A percentile compares a stretch with the other conserved stretches of the same genome.
These are phyloP conservation scores for Fusarium brachygibbosum DNA, from an alignment of 2,329 filamentous ascomycete genomes.

Conservation along the genomic window DNA sequence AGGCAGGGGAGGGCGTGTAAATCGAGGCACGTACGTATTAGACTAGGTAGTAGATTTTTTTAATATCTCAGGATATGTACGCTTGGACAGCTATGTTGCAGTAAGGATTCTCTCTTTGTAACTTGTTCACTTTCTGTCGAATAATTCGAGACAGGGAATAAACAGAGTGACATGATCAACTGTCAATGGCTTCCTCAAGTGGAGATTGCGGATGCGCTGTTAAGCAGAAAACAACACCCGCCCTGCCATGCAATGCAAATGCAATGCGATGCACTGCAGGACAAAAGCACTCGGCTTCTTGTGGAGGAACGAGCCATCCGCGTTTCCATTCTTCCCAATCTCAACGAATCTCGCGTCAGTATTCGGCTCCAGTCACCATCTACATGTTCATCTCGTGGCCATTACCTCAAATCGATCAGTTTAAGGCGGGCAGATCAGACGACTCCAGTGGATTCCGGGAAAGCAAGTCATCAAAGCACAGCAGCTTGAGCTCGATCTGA, in stretches of 20 bases:
- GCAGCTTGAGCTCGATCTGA: slow-evolving; percentile 34
- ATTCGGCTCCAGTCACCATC: slow-evolving; percentile 24
- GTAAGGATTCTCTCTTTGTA: slow-evolving; percentile 13
- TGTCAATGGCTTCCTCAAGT: slow-evolving; percentile 27
- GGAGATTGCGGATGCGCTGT: slow-evolving; percentile 32
- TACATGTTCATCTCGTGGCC: slow-evolving; percentile 35
- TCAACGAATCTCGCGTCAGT: slow-evolving; percentile 41
- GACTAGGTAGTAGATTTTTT: slow-evolving; percentile 6
- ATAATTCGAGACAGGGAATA: slow-evolving; percentile 7
- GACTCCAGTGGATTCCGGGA: slow-evolving; percentile 12
- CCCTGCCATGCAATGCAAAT: slow-evolving; percentile 43
- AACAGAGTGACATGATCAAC: slow-evolving; percentile 7
- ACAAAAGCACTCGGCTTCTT: slow-evolving; percentile 31
- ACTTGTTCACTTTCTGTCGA: slow-evolving; percentile 24
- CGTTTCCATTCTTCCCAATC: slow-evolving; percentile 23
- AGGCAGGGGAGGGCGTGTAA: slow-evolving; percentile 38
- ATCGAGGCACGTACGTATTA: slow-evolving; percentile 11
- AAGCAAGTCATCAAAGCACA: slow-evolving; percentile 38
- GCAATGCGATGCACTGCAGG: slow-evolving; percentile 37
- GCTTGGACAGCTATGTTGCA: slow-evolving; percentile 38
- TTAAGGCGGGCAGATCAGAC: slow-evolving; percentile 36
- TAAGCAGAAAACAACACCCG: slow-evolving; percentile 28
- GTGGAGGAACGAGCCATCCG: slow-evolving; percentile 30
- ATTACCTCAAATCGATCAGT: slow-evolving; percentile 37
- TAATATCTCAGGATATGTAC: slow-evolving; percentile 30